Base-by-base conservation (phyloP, 2,329 filamentous ascomycete species). In the Rachicladosporium sp. region DNA sequence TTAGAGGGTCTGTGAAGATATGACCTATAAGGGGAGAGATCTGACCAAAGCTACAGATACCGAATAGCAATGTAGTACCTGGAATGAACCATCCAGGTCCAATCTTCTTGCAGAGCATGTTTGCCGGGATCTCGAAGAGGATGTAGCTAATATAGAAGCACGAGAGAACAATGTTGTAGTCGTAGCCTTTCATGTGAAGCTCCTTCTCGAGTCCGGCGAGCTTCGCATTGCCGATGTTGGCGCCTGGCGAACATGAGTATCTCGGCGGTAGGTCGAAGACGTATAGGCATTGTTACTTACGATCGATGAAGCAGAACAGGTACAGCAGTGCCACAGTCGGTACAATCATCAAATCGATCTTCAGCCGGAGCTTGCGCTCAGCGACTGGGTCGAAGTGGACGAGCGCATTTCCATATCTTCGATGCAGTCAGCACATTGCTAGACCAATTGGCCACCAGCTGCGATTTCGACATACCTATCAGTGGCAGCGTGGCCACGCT, bases 11-110 rank as follows among this genome's bases (percentile, higher is more conserved):
- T n/a, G n/a, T n/a, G n/a, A n/a, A n/a, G n/a, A n/a, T n/a, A n/a
- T n/a, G n/a, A n/a, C n/a, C n/a, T n/a, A n/a, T n/a, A n/a, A n/a
- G n/a, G n/a, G n/a, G n/a, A n/a, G n/a, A n/a, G n/a, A n/a, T n/a
- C n/a, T n/a, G n/a, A n/a, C n/a, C n/a, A n/a, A n/a, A n/a, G n/a
- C n/a, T n/a, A 33, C 64, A 65, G 32, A 54, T 61, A 2, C 78
- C 80, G 47, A 83, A 85, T 31, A 68, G 65, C 1, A 84, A 60
- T 0, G 76, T 72, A 27, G 71, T 73, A 3, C 64, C 54, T 0
- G 81, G 80, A 11, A 85, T 69, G 54, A 78, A 85, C 76, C 77
- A 83, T 29, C 78, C 79, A 0, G 81, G 81, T 0, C 80, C 80
- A 4, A 84, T 63, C 64, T 68, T 76, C 57, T 85, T 86, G 65